Base-by-base conservation (phyloP, 2,329 filamentous ascomycete species). In the Apiospora aurea region DNA sequence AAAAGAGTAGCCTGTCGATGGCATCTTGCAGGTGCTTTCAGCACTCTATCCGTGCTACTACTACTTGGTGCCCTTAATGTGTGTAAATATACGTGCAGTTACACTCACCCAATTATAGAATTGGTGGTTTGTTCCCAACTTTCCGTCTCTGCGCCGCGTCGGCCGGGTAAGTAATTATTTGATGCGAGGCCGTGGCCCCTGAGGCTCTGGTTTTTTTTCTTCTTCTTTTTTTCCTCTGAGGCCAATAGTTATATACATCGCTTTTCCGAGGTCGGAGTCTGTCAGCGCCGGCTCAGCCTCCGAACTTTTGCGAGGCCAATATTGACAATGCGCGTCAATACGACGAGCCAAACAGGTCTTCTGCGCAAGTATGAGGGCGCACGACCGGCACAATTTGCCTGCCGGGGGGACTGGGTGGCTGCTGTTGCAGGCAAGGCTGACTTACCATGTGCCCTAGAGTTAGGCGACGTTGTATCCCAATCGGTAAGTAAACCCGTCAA, bases 141-240 rank as follows among this genome's bases (percentile, higher is more conserved):
- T 6, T 11, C n/a, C 47, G n/a, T 2, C 47, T n/a, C 47, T 24
- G 21, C 47, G 21, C 21, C 21, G 47, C 16, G n/a, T 49, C 47
- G 16, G 44, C 18, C 44, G 16, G 44, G 44, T 46, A 46, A 16
- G 43, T 44, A 57, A 61, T 44, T 34, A n/a, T 18, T n/a, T 49
- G 44, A 38, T 71, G 70, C 24, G 72, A 67, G 34, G 70, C 72
- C 67, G 70, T 43, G 18, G 72, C 70, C 7, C 51, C 64, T 18
- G 71, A 34, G n/a, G 47, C 46, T 49, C 21, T 73, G 26, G 18
- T 51, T 34, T 34, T 73, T 70, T n/a, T n/a, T n/a, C n/a, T n/a
- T n/a, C n/a, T n/a, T n/a, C n/a, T n/a, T n/a, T n/a, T n/a, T n/a
- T n/a, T n/a, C n/a, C n/a, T n/a, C 41, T 73, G 69, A 29, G 71